Percentiles rank a stretch among this genome's conserved stretches.
These are phyloP conservation scores for Scenedesmus sp. DNA, from an alignment of 163 green algal species.

Conservation along the genomic window DNA sequence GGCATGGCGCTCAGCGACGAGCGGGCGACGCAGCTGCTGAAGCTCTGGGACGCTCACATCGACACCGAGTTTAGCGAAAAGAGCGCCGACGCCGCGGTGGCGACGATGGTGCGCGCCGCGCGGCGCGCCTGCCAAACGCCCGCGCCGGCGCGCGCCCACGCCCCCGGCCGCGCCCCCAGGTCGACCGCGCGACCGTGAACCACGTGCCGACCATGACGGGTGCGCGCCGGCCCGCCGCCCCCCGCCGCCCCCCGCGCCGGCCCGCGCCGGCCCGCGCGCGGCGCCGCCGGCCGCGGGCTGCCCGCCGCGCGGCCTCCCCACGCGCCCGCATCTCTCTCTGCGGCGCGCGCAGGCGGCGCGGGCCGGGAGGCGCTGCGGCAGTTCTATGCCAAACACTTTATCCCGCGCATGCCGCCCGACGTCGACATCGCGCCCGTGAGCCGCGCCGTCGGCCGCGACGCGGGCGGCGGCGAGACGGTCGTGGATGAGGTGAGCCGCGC, in stretches of 20 bases:
- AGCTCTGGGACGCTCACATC: too few species aligned
- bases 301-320: background rate
- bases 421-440: constrained; percentile 33
- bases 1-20: too few species aligned
- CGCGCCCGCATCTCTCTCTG: background rate
- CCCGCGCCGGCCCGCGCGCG: background rate
- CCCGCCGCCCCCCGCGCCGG: background rate
- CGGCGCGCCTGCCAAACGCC: background rate
- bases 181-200: constrained; percentile 50
- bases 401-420: constrained; percentile 49
- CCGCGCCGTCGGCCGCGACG: constrained; percentile 12
- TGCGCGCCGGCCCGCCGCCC: background rate
- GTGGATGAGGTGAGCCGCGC: too few species aligned
- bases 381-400: constrained; percentile 50
- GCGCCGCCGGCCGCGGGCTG: background rate
- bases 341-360: constrained; percentile 19
- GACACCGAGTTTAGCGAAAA: constrained; percentile 7
- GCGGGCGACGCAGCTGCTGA: too few species aligned
- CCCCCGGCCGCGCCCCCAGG: too few species aligned
- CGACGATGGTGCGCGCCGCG: constrained; percentile 47
- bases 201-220: constrained; percentile 51
- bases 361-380: constrained; percentile 37
- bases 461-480: constrained; percentile 1
- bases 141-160: too few species aligned
- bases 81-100: constrained; percentile 42